A percentile compares a stretch with the other conserved stretches of the same genome.
phyloP scores from a whole-genome alignment of 768 basidiomycete genomes.

The Mycena kentingensis region DNA sequence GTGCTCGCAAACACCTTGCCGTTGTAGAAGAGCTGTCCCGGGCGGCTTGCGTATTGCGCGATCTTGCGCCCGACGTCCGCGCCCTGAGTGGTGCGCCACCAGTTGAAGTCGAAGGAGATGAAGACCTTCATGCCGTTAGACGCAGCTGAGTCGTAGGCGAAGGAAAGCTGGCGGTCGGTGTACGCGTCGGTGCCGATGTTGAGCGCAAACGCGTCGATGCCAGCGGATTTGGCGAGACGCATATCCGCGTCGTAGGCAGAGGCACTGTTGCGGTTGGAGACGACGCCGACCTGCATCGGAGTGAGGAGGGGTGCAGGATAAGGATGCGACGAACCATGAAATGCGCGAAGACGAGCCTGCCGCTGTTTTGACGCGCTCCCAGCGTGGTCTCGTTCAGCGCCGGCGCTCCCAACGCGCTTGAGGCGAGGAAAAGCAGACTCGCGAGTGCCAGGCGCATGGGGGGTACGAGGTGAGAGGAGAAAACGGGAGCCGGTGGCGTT shows the following conservation, averaged over 20 bases:
- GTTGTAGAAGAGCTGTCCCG: conserved; percentile 41
- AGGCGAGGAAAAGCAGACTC: no score
- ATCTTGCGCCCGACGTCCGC: conserved; percentile 37
- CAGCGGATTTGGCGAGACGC: conserved; percentile 22
- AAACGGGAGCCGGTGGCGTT: no score
- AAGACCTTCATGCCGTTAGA: conserved; percentile 34
- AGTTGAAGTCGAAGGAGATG: conserved; percentile 40
- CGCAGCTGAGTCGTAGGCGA: conserved; percentile 41
- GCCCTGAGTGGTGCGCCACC: conserved; percentile 27
- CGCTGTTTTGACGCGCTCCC: neutral
- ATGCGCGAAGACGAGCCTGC: conserved; percentile 21
- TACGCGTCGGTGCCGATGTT: conserved; percentile 46
- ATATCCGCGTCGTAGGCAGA: conserved; percentile 23
- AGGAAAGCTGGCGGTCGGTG: conserved; percentile 35
- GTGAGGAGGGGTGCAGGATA: no score
- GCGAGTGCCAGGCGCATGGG: no score
- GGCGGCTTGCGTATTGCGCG: conserved; percentile 37
- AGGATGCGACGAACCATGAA: conserved; percentile 17
- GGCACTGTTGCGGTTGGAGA: conserved; percentile 18
- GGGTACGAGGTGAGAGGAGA: no score
- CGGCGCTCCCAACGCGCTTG: no score
- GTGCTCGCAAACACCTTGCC: conserved; percentile 44
- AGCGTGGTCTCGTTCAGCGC: no score
- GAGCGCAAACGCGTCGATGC: conserved; percentile 45
- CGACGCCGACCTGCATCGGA: conserved; percentile 20